These are phyloP conservation scores for Eutrema heterophyllum DNA, from an alignment of 345 rosid species.

Conservation along the genomic window DNA sequence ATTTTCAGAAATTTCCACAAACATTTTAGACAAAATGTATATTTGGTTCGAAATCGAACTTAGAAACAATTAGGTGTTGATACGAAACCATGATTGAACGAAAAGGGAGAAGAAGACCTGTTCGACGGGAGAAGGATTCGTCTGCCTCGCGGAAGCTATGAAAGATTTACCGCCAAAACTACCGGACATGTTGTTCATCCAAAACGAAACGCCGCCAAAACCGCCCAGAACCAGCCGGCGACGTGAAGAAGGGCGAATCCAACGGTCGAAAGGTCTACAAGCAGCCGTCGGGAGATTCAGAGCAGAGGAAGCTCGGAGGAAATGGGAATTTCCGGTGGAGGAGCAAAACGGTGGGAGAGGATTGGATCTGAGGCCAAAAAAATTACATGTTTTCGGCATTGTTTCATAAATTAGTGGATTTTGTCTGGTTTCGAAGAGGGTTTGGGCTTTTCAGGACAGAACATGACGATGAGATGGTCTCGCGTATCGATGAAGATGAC, in stretches of 20 bases:
- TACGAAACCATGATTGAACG: neutral
- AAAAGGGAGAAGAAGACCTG: conserved; percentile 42
- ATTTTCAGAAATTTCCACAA: neutral
- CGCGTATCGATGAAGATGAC: conserved; percentile 7
- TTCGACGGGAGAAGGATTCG: conserved; percentile 50
- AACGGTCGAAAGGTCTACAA: conserved; percentile 17
- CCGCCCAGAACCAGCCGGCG: conserved; percentile 57
- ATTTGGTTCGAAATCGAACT: neutral
- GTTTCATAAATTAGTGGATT: neutral
- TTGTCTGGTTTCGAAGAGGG: neutral
- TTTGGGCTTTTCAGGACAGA: neutral
- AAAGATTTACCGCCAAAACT: conserved; percentile 40
- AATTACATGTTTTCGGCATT: conserved; percentile 37
- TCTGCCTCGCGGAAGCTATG: conserved; percentile 73
- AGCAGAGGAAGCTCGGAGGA: conserved; percentile 24
- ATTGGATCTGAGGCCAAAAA: conserved; percentile 31
- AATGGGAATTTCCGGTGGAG: neutral
- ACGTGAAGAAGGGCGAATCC: conserved; percentile 35
- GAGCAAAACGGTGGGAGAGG: conserved; percentile 10
- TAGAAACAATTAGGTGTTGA: neutral
- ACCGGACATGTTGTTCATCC: conserved; percentile 45
- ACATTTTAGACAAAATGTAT: neutral
- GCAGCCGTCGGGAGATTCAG: conserved; percentile 18
- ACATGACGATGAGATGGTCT: neutral
- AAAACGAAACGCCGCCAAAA: conserved; percentile 46